Conservation (phyloP, 2,329 filamentous ascomycete genomes). For the Paracoccidioides lutzii region DNA sequence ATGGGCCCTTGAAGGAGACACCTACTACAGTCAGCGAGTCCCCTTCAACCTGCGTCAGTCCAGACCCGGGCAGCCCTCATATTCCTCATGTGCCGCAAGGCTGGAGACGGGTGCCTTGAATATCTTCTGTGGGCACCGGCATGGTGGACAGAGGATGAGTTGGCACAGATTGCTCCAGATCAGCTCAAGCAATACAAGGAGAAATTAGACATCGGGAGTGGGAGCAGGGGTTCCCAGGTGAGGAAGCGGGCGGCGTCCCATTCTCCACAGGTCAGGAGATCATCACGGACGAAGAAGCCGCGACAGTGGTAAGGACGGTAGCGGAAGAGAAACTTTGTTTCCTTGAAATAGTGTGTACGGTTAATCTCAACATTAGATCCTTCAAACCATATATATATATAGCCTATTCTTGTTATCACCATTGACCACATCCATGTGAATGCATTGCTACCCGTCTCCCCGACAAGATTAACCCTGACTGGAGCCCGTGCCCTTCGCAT, state of each 20-base stretch:
- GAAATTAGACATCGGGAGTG: not conserved
- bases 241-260: not conserved
- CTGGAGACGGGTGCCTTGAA: not conserved
- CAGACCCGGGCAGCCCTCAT: not conserved
- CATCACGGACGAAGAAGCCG: not conserved
- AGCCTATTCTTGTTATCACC: too few relatives aligned
- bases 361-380: too few relatives aligned
- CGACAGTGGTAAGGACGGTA: not conserved
- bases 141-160: not conserved
- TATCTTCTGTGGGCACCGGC: not conserved
- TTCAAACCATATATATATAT: too few relatives aligned
- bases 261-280: not conserved
- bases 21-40: not conserved
- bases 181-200: not conserved
- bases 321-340: too few relatives aligned
- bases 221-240: not conserved
- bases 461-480: too few relatives aligned
- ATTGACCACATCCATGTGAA: too few relatives aligned
- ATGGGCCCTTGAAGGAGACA: not conserved
- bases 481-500: too few relatives aligned
- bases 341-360: too few relatives aligned
- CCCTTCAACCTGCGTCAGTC: not conserved
- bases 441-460: too few relatives aligned
- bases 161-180: not conserved
- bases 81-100: not conserved